Conservation (phyloP, 257 asterid species). For the Scutellaria baicalensis region DNA sequence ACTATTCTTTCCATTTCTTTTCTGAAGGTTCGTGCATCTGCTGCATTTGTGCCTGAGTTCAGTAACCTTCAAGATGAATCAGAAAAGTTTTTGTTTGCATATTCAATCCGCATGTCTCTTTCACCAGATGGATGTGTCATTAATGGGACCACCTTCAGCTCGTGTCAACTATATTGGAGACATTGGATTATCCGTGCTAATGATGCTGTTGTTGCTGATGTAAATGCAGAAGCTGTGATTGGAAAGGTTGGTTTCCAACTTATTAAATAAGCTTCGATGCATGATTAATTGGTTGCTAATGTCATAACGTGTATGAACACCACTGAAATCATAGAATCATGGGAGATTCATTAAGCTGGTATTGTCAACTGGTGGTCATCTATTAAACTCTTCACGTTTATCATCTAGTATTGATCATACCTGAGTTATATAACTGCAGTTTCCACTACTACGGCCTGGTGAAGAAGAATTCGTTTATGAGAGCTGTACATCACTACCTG, state of each 20-base stretch:
- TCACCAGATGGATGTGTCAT: constrained; percentile 65
- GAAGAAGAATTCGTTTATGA: constrained; percentile 75
- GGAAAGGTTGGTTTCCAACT: constrained; percentile 56
- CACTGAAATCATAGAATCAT: not conserved
- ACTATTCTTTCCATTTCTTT: constrained; percentile 8
- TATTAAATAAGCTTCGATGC: not conserved
- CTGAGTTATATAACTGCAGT: constrained; percentile 42
- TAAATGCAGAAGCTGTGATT: constrained; percentile 81
- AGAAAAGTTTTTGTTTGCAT: constrained; percentile 54
- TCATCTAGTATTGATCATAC: constrained; percentile 10
- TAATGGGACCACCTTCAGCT: constrained; percentile 46
- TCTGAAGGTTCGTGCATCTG: constrained; percentile 86
- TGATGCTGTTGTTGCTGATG: constrained; percentile 41
- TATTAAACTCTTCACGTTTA: not conserved
- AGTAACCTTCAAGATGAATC: constrained; percentile 52
- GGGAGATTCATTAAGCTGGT: not conserved
- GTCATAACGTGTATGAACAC: not conserved
- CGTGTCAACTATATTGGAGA: constrained; percentile 86
- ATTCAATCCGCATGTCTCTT: constrained; percentile 83
- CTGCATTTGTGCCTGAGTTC: constrained; percentile 75
- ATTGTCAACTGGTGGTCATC: not conserved
- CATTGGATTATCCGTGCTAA: constrained; percentile 68
- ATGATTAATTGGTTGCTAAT: not conserved
- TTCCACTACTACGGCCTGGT: constrained; percentile 68
- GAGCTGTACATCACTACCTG: constrained; percentile 50